phyloP scores from a whole-genome alignment of 2,329 filamentous ascomycete genomes.

The Camptophora hylomeconis region DNA sequence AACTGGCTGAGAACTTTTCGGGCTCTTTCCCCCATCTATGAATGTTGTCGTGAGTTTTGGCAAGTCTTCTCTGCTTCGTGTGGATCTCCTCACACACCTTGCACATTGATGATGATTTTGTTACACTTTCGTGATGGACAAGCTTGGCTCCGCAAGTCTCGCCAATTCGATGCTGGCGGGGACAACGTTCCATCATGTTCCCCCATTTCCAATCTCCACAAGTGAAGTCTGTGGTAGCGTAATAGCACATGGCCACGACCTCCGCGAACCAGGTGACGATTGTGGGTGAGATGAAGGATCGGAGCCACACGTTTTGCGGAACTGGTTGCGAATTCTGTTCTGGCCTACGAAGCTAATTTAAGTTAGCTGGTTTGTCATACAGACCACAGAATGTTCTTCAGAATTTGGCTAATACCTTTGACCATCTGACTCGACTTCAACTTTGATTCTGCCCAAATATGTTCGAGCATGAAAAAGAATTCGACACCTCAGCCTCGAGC shows the following conservation, averaged over 20 bases:
- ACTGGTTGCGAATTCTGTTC: no score
- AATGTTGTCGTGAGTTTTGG: conserved; percentile 13
- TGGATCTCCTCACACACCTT: conserved; percentile 15
- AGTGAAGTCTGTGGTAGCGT: conserved; percentile 10
- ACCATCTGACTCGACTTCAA: no score
- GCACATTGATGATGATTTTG: conserved; percentile 10
- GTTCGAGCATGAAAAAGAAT: no score
- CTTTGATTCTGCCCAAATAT: no score
- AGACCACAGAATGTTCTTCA: no score
- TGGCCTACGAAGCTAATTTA: no score
- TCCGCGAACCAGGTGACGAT: no score
- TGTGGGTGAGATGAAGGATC: no score
- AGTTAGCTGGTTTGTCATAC: no score
- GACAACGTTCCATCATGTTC: conserved; percentile 18
- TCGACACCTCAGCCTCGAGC: no score
- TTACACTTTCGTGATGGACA: conserved; percentile 9
- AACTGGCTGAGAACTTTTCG: conserved; percentile 11
- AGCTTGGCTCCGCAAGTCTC: conserved; percentile 16
- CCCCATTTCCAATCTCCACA: conserved; percentile 19
- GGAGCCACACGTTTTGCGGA: no score
- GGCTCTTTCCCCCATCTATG: conserved; percentile 13
- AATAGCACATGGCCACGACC: conserved; percentile 19
- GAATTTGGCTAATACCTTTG: no score
- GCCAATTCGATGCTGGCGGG: conserved; percentile 16
- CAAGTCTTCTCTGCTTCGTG: conserved; percentile 11